Base-by-base conservation (phyloP, 345 rosid species). In the Anastatica hierochuntica region DNA sequence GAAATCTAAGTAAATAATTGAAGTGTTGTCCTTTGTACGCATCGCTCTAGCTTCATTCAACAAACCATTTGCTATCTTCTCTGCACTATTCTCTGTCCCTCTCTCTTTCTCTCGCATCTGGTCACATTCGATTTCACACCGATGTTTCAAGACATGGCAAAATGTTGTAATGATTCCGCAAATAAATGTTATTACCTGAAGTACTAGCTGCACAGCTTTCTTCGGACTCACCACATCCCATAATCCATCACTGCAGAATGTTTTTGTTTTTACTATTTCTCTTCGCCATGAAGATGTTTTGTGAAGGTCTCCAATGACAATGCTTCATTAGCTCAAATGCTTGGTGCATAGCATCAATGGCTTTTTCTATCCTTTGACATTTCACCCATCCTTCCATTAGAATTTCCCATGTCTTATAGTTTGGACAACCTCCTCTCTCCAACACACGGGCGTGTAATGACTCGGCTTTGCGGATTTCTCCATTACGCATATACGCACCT, bases 1-100 rank as follows among this genome's bases (percentile, higher is more conserved):
- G 60, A 92, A 81, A 71, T 83, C 95, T 78, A 92, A 65, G 80
- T 75, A 85, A 63, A 92, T 63, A 71, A 92, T 67, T 16, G 98
- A 81, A 56, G 97, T 88, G 69, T 92, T 88, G 71, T 92, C 95
- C 79, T 88, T 88, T 19, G 99, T 92, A 51, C 90, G 88, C 76
- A 73, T 73, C 14, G 77, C 71, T 72, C 79, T 85, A 38, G 97
- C 99, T 73, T 88, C 99, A 14, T 68, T 70, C 79, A 92, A 70
- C 62, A 88, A 61, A 55, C 66, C 68, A 49, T 69, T 75, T 54
- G 99, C 97, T 60, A 81, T 72, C 80, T 79, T 83, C 80, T 82
- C 89, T 5, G 84, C 81, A 9, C 57, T 30, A 49, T 80, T 73
- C 66, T 57, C 33, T 29, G 33, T 36, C 41, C 52, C 63, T 29